Conservation (phyloP, 1,139 yeast genomes). For the Yamadazyma mexicana region DNA sequence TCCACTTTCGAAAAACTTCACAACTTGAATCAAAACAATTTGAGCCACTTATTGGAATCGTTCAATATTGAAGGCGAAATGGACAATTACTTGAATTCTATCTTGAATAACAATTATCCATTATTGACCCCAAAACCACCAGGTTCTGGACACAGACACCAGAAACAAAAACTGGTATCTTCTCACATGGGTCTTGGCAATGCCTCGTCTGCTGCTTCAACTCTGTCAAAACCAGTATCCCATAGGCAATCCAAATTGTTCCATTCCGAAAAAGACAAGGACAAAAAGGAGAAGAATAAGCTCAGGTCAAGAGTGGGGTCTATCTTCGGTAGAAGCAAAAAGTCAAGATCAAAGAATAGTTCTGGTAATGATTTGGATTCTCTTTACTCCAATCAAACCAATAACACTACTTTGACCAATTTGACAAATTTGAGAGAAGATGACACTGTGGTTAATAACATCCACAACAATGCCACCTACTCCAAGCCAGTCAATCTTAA, state of each 20-base stretch:
- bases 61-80: conserved; percentile 41
- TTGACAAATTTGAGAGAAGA: conserved; percentile 17
- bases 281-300: conserved; percentile 33
- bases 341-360: conserved; percentile 24
- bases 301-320: conserved; percentile 83
- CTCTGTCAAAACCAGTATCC: conserved; percentile 1
- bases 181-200: background rate
- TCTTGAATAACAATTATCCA: conserved; percentile 26
- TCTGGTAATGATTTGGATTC: conserved; percentile 38
- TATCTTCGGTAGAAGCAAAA: conserved; percentile 67
- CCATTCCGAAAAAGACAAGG: conserved; percentile 9
- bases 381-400: conserved; percentile 23
- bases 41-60: conserved; percentile 59
- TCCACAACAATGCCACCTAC: conserved; percentile 1
- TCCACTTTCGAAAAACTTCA: conserved; percentile 33
- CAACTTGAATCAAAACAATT: conserved; percentile 60
- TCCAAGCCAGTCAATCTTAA: background rate
- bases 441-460: conserved; percentile 5
- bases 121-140: conserved; percentile 2
- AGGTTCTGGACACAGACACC: background rate
- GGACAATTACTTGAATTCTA: conserved; percentile 36
- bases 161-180: background rate
- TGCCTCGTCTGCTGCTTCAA: conserved; percentile 1
- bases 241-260: conserved; percentile 15
- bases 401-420: conserved; percentile 18